Evolutionary conservation across 192 early-diverging fungal species (phyloP).

Genomic region (Hyaloraphidium curvatum): DNA sequence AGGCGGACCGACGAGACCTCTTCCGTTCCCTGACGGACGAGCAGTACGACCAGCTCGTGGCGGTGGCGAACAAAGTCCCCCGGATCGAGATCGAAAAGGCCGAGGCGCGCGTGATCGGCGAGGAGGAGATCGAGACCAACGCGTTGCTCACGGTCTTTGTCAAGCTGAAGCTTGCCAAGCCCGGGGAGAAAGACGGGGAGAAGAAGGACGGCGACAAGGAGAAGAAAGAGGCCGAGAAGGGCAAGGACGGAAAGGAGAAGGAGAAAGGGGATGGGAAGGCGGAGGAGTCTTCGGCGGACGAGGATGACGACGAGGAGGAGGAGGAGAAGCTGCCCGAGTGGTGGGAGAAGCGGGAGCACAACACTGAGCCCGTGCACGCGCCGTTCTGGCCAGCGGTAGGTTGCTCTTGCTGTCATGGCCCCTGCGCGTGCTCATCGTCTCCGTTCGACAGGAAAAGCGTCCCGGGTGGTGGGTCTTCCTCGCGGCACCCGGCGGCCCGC

Average conservation of each 20-base stretch:
- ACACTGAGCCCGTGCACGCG: conserved; percentile 7
- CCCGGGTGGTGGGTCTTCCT: conserved; percentile 35
- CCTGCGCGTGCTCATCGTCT: background rate
- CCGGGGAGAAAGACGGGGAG: conserved; percentile 6
- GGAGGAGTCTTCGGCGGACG: conserved; percentile 10
- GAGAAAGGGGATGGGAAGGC: conserved; percentile 22
- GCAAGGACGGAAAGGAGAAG: conserved; percentile 18
- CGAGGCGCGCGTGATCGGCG: background rate
- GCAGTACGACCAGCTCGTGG: conserved; percentile 46
- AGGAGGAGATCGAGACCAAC: conserved; percentile 37
- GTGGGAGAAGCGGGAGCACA: conserved; percentile 28
- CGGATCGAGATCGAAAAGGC: conserved; percentile 50
- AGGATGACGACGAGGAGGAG: conserved; percentile 17
- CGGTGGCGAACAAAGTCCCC: conserved; percentile 64
- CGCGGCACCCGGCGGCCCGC: conserved; percentile 64
- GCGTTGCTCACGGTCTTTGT: conserved; percentile 47
- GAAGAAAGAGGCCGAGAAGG: background rate
- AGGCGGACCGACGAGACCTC: conserved; percentile 37
- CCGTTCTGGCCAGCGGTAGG: conserved; percentile 6
- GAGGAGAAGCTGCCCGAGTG: conserved; percentile 59
- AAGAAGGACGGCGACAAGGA: conserved; percentile 9
- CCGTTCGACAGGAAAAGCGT: conserved; percentile 5
- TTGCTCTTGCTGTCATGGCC: background rate
- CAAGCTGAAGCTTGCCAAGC: background rate
- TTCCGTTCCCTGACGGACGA: conserved; percentile 25